Percentiles rank a stretch among this genome's conserved stretches.
Conservation (phyloP, 1,284 basidiomycete genomes). For the Cutaneotrichosporon dermatis region DNA sequence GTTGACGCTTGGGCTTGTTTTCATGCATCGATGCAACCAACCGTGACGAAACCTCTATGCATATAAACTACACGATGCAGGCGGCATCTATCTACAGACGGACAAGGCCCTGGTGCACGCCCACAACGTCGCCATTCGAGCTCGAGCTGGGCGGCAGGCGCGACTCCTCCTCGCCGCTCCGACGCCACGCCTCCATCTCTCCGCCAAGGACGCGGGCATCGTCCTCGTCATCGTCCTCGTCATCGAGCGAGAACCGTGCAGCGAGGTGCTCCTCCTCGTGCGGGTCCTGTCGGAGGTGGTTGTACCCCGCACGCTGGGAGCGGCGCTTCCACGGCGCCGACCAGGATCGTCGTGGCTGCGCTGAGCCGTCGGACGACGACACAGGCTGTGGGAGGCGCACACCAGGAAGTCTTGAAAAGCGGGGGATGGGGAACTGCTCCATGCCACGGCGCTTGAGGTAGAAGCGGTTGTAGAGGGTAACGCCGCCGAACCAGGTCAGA, state of each 20-base stretch:
- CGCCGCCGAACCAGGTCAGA: slow-evolving; percentile 43
- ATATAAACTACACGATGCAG: slow-evolving; percentile 2
- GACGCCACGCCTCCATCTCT: slow-evolving; percentile 39
- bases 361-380: not conserved
- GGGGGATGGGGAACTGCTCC: slow-evolving; percentile 39
- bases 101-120: slow-evolving; percentile 37
- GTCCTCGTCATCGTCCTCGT: slow-evolving; percentile 43
- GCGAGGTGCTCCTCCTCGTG: slow-evolving; percentile 58
- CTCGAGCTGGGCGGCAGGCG: not conserved
- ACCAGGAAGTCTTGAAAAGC: slow-evolving; percentile 9
- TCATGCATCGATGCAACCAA: not conserved
- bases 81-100: slow-evolving; percentile 24
- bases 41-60: slow-evolving; percentile 1
- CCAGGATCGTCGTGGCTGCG: not conserved
- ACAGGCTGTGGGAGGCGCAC: slow-evolving; percentile 6
- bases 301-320: slow-evolving; percentile 32
- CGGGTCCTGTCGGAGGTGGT: slow-evolving; percentile 37
- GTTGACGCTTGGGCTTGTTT: no score
- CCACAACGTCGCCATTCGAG: slow-evolving; percentile 11
- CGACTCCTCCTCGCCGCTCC: slow-evolving; percentile 7
- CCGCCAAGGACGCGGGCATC: slow-evolving; percentile 22
- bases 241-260: slow-evolving; percentile 43
- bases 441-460: slow-evolving; percentile 39
- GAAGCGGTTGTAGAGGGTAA: slow-evolving; percentile 47
- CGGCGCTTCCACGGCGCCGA: slow-evolving; percentile 31